phyloP scores from a whole-genome alignment of 2,329 filamentous ascomycete species.

The Ploettnerulaceae sp. region DNA sequence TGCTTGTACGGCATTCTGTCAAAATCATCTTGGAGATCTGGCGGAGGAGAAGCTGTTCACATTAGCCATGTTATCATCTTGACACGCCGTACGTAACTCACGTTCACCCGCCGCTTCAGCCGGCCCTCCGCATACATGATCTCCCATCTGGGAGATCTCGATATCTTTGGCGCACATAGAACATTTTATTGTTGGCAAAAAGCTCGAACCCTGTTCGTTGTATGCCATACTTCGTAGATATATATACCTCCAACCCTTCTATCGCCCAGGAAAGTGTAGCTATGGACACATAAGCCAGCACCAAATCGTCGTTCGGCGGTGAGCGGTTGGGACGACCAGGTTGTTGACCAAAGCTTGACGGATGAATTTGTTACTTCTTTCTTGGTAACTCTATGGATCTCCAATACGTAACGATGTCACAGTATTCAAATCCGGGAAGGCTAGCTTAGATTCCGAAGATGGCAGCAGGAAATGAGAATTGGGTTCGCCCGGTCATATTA shows the following conservation, averaged over 20 bases:
- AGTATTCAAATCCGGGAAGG: conserved; percentile 1
- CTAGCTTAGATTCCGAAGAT: neutral
- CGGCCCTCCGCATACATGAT: conserved; percentile 63
- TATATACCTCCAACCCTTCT: conserved; percentile 11
- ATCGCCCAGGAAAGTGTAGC: conserved; percentile 7
- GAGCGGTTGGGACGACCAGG: conserved; percentile 5
- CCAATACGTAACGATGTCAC: conserved; percentile 3
- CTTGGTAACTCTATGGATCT: conserved; percentile 1
- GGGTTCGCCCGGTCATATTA: conserved; percentile 1
- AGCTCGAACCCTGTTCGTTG: conserved; percentile 48
- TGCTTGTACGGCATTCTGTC: conserved; percentile 24
- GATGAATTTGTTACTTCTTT: conserved; percentile 10
- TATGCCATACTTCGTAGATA: conserved; percentile 33
- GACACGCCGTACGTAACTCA: conserved; percentile 18
- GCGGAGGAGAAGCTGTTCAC: conserved; percentile 30
- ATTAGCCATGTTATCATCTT: conserved; percentile 9
- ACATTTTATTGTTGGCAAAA: conserved; percentile 83
- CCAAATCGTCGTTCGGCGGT: conserved; percentile 13
- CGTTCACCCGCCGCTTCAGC: conserved; percentile 41
- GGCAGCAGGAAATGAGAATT: neutral
- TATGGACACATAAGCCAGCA: conserved; percentile 19
- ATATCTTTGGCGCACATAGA: conserved; percentile 74
- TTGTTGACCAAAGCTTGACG: conserved; percentile 5
- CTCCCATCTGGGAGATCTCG: conserved; percentile 80
- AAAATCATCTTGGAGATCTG: conserved; percentile 26